Percentiles rank a stretch among this genome's conserved stretches.
Conservation (phyloP, 768 basidiomycete genomes). For the Leccinellum luteum region DNA sequence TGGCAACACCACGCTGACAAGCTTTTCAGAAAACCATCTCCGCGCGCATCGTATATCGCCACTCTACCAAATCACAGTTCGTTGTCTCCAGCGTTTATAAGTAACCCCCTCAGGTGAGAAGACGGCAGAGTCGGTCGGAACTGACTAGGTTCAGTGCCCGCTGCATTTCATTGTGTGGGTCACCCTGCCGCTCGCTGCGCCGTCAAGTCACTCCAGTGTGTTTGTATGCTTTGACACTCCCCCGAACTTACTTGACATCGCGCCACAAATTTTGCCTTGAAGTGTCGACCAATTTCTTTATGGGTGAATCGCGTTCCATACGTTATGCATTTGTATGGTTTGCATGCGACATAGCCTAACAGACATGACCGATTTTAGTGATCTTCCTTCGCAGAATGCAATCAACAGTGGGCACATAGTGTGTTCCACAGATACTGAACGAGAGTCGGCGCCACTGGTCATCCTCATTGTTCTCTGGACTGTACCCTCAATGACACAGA, state of each 20-base stretch:
- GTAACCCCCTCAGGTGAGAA: neutral
- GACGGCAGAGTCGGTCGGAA: neutral
- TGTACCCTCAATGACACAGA: conserved; percentile 4
- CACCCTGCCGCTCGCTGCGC: neutral
- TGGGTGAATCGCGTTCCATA: conserved; percentile 9
- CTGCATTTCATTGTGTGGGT: conserved; percentile 4
- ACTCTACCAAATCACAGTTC: neutral
- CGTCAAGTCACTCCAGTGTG: conserved; percentile 10
- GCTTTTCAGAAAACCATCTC: neutral
- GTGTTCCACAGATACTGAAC: conserved; percentile 5
- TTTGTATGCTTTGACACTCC: neutral
- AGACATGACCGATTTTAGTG: neutral
- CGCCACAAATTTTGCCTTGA: conserved; percentile 24
- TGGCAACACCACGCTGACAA: conserved; percentile 1
- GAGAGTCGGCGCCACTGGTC: conserved; percentile 8
- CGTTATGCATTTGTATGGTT: conserved; percentile 1
- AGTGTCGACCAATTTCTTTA: neutral
- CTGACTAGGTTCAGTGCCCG: neutral
- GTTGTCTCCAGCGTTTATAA: neutral
- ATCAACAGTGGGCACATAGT: conserved; percentile 4
- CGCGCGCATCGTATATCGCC: neutral
- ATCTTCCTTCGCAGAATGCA: neutral
- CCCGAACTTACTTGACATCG: neutral
- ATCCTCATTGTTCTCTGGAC: neutral
- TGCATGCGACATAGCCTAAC: neutral